These are phyloP conservation scores for Dalechampia spathulata DNA, from an alignment of 441 rosid genomes.

Conservation along the genomic window DNA sequence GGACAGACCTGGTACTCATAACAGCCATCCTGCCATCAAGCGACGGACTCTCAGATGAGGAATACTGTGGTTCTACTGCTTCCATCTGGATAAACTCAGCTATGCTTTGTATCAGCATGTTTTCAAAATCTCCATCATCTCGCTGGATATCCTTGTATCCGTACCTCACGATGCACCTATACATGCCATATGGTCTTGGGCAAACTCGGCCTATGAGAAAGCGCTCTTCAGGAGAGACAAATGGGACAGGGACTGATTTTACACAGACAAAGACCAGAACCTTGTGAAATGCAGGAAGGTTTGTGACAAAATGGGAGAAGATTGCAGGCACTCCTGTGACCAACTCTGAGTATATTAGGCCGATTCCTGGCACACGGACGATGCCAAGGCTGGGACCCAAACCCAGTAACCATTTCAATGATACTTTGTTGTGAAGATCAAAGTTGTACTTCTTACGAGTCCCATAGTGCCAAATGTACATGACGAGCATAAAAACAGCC, in stretches of 20 bases:
- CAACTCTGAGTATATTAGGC: conserved; percentile 79
- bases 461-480: conserved; percentile 93
- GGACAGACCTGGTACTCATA: conserved; percentile 50
- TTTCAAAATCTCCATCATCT: conserved; percentile 76
- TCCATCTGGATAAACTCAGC: conserved; percentile 97
- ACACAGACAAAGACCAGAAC: conserved; percentile 88
- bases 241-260: conserved; percentile 91
- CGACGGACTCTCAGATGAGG: conserved; percentile 46
- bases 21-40: conserved; percentile 96
- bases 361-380: conserved; percentile 93
- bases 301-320: conserved; percentile 90
- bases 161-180: conserved; percentile 86
- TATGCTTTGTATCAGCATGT: conserved; percentile 75
- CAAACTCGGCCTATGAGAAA: conserved; percentile 91
- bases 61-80: conserved; percentile 56
- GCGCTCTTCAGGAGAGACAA: conserved; percentile 77
- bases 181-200: conserved; percentile 90
- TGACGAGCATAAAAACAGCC: conserved; percentile 50
- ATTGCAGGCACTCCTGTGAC: conserved; percentile 91
- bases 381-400: conserved; percentile 94
- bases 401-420: conserved; percentile 77
- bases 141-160: conserved; percentile 90
- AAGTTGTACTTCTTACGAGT: conserved; percentile 75
- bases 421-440: conserved; percentile 91
- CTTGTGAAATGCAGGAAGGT: conserved; percentile 86